phyloP scores from a whole-genome alignment of 2,329 filamentous ascomycete species.

The Trichoderma sp. region DNA sequence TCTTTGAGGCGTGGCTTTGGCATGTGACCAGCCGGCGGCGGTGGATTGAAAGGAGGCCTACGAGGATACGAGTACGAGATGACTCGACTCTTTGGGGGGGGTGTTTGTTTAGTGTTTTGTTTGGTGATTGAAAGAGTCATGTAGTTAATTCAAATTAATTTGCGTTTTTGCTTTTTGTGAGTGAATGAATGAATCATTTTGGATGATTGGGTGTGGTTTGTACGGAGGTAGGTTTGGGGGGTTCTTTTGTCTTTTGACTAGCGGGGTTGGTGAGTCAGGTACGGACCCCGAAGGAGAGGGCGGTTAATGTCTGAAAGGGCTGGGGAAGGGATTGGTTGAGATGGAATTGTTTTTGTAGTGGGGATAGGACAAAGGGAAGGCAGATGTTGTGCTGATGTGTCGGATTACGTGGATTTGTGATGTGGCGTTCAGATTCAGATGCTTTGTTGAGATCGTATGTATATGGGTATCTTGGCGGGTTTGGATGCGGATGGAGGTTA shows the following conservation, averaged over 20 bases:
- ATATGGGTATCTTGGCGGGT: neutral
- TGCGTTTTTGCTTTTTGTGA: neutral
- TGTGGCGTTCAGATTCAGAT: neutral
- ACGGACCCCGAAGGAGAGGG: neutral
- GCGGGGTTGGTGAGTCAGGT: neutral
- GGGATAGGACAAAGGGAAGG: neutral
- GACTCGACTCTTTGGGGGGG: neutral
- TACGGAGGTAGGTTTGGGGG: too few species aligned
- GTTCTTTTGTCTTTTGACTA: neutral
- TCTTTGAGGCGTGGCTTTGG: neutral
- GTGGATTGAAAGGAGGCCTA: neutral
- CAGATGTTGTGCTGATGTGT: neutral
- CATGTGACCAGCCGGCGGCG: neutral
- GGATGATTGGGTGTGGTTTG: neutral
- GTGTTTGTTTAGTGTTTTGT: neutral
- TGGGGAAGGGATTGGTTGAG: neutral
- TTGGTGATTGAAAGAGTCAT: neutral
- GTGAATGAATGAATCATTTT: neutral
- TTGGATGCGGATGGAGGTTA: neutral
- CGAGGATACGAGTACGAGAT: neutral
- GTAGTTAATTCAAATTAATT: neutral
- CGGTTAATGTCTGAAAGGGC: neutral
- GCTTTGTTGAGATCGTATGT: neutral
- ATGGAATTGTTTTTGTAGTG: neutral
- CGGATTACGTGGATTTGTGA: neutral